These are phyloP conservation scores for Bipolaris oryzae DNA, from an alignment of 2,329 filamentous ascomycete genomes.

Conservation along the genomic window DNA sequence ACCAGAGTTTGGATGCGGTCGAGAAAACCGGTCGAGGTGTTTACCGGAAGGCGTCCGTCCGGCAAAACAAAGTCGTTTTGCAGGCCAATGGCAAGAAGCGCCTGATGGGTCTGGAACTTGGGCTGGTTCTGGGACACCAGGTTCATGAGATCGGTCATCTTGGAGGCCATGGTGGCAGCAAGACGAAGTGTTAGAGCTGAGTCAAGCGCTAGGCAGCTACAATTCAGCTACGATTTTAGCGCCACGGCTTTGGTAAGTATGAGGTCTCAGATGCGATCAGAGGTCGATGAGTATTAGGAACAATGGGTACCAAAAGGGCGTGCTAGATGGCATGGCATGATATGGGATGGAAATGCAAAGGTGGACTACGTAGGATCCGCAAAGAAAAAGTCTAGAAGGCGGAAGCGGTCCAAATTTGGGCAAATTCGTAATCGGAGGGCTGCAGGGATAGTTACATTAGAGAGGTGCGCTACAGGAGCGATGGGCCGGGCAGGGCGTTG, in stretches of 20 bases:
- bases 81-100: conserved; percentile 81
- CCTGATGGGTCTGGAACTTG: conserved; percentile 65
- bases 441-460: conserved; percentile 21
- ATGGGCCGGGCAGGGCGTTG: conserved; percentile 16
- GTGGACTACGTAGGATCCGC: not conserved
- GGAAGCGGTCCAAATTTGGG: not conserved
- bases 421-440: not conserved
- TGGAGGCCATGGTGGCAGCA: conserved; percentile 19
- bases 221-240: conserved; percentile 4
- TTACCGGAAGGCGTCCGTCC: conserved; percentile 70
- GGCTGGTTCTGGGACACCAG: conserved; percentile 56
- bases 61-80: conserved; percentile 86
- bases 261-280: not conserved
- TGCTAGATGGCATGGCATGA: not conserved
- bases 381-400: not conserved
- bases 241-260: not conserved
- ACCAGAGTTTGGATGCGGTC: conserved; percentile 70
- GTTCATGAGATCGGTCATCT: conserved; percentile 52
- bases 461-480: conserved; percentile 12
- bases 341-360: not conserved
- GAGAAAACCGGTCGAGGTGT: conserved; percentile 68
- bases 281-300: not conserved
- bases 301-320: not conserved
- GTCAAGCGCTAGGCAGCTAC: not conserved
- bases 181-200: conserved; percentile 3